Percentiles rank a stretch among this genome's conserved stretches.
Conservation (phyloP, 345 rosid genomes). For the Murraya paniculata region DNA sequence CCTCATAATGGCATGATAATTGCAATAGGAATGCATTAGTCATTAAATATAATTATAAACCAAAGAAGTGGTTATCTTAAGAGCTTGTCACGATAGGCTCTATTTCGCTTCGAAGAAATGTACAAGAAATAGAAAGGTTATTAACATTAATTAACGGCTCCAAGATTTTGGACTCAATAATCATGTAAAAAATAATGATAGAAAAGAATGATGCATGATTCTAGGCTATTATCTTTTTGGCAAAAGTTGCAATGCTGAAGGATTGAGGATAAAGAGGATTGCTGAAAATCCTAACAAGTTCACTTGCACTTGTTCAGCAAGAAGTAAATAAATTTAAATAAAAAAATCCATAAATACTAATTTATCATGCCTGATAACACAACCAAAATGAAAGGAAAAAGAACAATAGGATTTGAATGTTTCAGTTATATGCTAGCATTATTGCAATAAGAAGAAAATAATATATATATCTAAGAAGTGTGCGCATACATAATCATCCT, state of each 20-base stretch:
- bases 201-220: conserved; percentile 1
- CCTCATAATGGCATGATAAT: no score
- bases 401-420: background rate
- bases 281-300: conserved; percentile 59
- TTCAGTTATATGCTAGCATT: no score
- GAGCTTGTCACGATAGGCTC: background rate
- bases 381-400: conserved; percentile 2
- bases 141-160: background rate
- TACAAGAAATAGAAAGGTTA: background rate
- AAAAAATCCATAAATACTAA: background rate
- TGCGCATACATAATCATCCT: background rate
- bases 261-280: conserved; percentile 71
- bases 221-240: conserved; percentile 58
- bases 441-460: background rate
- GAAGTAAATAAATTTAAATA: conserved; percentile 8
- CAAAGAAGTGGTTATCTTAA: background rate
- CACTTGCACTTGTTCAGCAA: conserved; percentile 68
- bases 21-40: background rate
- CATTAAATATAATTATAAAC: conserved; percentile 2
- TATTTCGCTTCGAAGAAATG: background rate
- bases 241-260: conserved; percentile 66
- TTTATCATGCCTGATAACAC: background rate
- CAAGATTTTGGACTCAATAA: background rate
- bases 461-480: background rate
- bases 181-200: background rate